Evolutionary conservation across 129 eudicot species (phyloP).

Genomic region (Artemisia annua): DNA sequence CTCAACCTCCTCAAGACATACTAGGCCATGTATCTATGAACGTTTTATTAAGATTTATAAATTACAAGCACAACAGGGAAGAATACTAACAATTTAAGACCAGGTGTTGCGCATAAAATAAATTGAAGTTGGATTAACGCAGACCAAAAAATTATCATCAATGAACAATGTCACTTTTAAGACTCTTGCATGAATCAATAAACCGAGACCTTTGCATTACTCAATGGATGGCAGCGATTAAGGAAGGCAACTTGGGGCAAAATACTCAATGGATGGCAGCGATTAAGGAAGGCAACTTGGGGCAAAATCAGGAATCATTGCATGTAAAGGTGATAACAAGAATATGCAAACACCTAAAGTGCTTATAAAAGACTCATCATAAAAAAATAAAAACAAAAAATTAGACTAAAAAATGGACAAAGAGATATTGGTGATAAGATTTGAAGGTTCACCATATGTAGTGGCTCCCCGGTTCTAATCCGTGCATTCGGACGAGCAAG

Average conservation of each 20-base stretch:
- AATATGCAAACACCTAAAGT: neutral
- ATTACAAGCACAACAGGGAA: too few species aligned
- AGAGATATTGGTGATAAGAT: conserved; percentile 12
- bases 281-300: neutral
- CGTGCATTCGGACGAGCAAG: conserved; percentile 94
- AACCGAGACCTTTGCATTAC: neutral
- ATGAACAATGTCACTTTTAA: neutral
- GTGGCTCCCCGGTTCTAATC: conserved; percentile 75
- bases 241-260: neutral
- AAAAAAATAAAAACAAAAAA: too few species aligned
- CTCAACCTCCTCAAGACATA: too few species aligned
- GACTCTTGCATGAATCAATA: neutral
- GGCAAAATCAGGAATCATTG: neutral
- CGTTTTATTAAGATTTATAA: too few species aligned
- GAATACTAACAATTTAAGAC: too few species aligned
- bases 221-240: too few species aligned
- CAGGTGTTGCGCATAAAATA: too few species aligned
- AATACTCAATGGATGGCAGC: neutral
- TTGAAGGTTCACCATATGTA: conserved; percentile 56
- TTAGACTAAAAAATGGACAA: neutral
- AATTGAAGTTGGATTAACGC: too few species aligned
- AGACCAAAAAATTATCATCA: neutral
- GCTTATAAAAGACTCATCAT: neutral
- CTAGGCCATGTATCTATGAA: too few species aligned
- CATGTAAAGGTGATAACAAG: conserved; percentile 7